Base-by-base conservation (phyloP, 108 stramenopile species). In the Pseudonitzschia pungens region DNA sequence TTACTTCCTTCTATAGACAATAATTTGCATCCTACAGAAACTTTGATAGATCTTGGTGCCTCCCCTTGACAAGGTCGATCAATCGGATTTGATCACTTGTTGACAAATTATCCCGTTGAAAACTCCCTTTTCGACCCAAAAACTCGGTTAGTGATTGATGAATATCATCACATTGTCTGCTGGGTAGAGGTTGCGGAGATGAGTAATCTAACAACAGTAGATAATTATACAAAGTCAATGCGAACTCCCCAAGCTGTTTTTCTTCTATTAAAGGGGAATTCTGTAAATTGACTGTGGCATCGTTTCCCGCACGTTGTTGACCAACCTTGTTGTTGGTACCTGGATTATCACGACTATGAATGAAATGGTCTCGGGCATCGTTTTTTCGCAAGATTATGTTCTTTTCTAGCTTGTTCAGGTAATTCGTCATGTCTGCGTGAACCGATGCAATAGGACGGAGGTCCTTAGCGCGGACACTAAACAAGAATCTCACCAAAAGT, bases 341-440 rank as follows among this genome's bases (percentile, higher is more conserved):
- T 36, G 36, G 36, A 36, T 36, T 4, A 48, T 18, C 10, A 48
- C 10, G 45, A 48, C 45, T 18, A 48, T 4, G 10, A 48, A 18
- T 18, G 1, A 12, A 48, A 4, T 48, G 54, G 22, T 24, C 3
- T 21, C 20, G n/a, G 24, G 12, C 1, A 22, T 55, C 54, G 4
- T 20, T 26, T 24, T 12, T 26, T 55, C 89, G 63, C 36, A 93
- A 55, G 33, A 90, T 73, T 32, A 62, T 41, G 18, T 62, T 62
- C 36, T 82, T 72, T 64, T 93, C 88, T 54, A 89, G 76, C 58
- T 78, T 62, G 40, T 90, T 79, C 69, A 93, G 54, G 41, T 83
- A 89, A 33, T 83, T 81, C 18, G 86, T 75, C 92, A 93, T 93
- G 42, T 93, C 89, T 2, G 83, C 69, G 70, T 93, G 88, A 2